Base-by-base conservation (phyloP, 371 early-diverging fungal genomes). In the Conidiobolus coronatus region DNA sequence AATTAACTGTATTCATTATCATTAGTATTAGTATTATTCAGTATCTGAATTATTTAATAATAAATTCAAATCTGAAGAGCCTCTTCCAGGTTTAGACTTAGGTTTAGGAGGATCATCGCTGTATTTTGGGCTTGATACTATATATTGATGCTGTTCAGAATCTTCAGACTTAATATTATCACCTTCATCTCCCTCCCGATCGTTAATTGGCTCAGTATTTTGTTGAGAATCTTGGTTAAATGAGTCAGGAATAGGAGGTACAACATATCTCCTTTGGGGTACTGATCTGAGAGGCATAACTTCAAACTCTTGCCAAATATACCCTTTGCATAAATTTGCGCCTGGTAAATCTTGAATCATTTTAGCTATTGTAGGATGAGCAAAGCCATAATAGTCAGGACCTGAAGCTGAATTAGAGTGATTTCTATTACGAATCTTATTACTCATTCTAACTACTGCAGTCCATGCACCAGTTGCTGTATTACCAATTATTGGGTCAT, bases 381-480 rank as follows among this genome's bases (percentile, higher is more conserved):
- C 72, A 48, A 89, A 79, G 0, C 90, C 92, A 61, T 77, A 89
- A 50, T 79, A 86, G 51, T 91, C 92, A 1, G 90, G 89, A 1
- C 92, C 92, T 8, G 78, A 78, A 0, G 81, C 82, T 8, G 81
- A 79, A 40, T 79, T 81, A 20, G 79, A 76, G 50, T 77, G 79
- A 22, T 77, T 79, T 1, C 77, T 67, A 23, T 80, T 70, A 8
- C 84, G 72, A 36, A 90, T 70, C 39, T 70, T 68, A 44, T 82
- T 78, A 3, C 85, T 75, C 12, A 68, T 63, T 44, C 79, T 79
- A 13, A 88, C 73, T 20, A 88, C 72, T 15, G 76, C 68, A 2
- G 81, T 79, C 93, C 90, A 92, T 15, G 81, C 89, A 29, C 87
- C 89, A 12, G 89, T 86, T 4, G 88, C 77, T 0, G 87, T 80